Base-by-base conservation (phyloP, 768 basidiomycete species). In the Solioccasus polychromus region DNA sequence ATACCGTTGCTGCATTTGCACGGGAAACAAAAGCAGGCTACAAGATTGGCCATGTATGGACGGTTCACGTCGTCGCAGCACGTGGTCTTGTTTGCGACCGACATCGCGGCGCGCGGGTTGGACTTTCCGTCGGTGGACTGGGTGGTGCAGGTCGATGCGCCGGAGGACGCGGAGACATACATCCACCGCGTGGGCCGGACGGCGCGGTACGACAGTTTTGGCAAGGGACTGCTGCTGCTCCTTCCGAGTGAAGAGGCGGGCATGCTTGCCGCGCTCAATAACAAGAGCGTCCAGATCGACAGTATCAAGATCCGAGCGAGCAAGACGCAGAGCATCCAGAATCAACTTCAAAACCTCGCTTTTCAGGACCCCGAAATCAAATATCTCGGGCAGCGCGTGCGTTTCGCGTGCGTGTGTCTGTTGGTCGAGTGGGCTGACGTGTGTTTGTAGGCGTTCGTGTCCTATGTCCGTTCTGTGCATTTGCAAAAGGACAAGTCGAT, bases 311-410 rank as follows among this genome's bases (percentile, higher is more conserved):
- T 94, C 52, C 83, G 84, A 54, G 73, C 79, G 39, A 93, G 86
- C 68, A 96, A 94, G 71, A 88, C 88, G 35, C 81, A 85, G 58
- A 82, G 76, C 52, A 82, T 96, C 47, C 78, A 85, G 60, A 89
- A 89, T 52, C 88, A 93, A 64, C 73, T 98, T 35, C 96, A 99
- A 67, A 91, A 82, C 43, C 78, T 96, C 29, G 86, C 88, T 1
- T 99, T 98, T 70, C 83, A 92, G 69, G 92, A 94, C 47, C 90
- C 93, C 0, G 93, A 99, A 66, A 84, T 97, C 68, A 99, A 98
- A 63, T 96, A 97, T 64, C 79, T 99, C 9, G 96, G 86, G 9
- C 95, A 98, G 64, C 72, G 91, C 44, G 94, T 94, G 57, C 47
- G 83, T 76, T 24, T 29, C 32, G 31, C 18, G 7, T 18, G 48